phyloP scores from a whole-genome alignment of 805 yeast species.

The Kodamaea kakaduensis region DNA sequence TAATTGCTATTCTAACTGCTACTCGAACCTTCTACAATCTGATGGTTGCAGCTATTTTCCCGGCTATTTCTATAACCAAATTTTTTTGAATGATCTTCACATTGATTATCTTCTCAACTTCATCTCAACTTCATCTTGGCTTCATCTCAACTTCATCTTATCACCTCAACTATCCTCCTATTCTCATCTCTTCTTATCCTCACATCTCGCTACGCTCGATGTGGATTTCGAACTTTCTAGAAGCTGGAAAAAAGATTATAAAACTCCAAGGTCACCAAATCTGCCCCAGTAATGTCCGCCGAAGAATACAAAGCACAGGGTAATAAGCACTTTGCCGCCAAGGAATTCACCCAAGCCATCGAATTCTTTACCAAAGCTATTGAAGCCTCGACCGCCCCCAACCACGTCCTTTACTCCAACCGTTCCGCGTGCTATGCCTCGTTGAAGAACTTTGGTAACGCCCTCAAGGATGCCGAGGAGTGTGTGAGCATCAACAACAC shows the following conservation, averaged over 20 bases:
- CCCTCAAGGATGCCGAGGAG: constrained; percentile 79
- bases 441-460: constrained; percentile 64
- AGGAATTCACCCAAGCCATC: constrained; percentile 76
- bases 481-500: constrained; percentile 75
- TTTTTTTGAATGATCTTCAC: no score
- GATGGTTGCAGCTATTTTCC: no score
- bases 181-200: no score
- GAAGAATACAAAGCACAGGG: constrained; percentile 88
- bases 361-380: constrained; percentile 84
- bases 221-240: constrained; percentile 11
- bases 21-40: no score
- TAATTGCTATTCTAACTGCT: no score
- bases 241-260: constrained; percentile 4
- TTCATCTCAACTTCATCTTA: no score
- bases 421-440: constrained; percentile 92
- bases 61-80: no score
- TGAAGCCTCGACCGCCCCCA: constrained; percentile 73
- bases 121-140: no score
- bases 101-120: no score
- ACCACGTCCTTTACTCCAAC: constrained; percentile 90
- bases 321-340: constrained; percentile 85
- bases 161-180: no score
- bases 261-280: neutral
- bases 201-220: no score
- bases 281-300: constrained; percentile 45